Evolutionary conservation across 495 filamentous ascomycete species (phyloP).

Genomic region (Podospora appendiculata): DNA sequence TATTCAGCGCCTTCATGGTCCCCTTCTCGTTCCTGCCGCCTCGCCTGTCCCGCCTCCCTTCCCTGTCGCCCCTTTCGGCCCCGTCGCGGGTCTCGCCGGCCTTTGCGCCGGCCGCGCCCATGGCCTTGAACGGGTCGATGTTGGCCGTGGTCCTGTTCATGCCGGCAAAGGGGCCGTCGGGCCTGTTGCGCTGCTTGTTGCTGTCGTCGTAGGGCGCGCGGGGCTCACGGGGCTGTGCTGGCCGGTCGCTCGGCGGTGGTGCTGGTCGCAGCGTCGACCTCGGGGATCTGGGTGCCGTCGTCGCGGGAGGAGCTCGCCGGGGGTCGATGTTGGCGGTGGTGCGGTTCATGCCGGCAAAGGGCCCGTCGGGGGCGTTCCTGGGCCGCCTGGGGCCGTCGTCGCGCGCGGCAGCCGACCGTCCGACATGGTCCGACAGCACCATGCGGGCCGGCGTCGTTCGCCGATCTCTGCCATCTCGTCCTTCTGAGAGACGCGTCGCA

Average conservation of each 20-base stretch:
- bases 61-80: slow-evolving; percentile 34
- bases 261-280: too few species aligned
- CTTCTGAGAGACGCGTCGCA: slow-evolving; percentile 9
- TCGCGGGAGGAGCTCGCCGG: too few species aligned
- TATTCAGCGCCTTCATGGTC: slow-evolving; percentile 77
- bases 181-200: slow-evolving; percentile 4
- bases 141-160: slow-evolving; percentile 72
- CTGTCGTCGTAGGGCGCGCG: too few species aligned
- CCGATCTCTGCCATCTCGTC: slow-evolving; percentile 15
- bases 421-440: slow-evolving; percentile 6
- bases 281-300: too few species aligned
- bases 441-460: slow-evolving; percentile 35
- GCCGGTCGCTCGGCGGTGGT: too few species aligned
- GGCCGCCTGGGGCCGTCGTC: slow-evolving; percentile 22
- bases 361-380: slow-evolving; percentile 41
- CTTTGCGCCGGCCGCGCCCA: too few species aligned
- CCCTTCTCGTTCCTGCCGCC: slow-evolving; percentile 29
- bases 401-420: neutral
- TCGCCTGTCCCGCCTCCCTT: slow-evolving; percentile 17
- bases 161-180: slow-evolving; percentile 53
- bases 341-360: slow-evolving; percentile 74
- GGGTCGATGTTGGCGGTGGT: slow-evolving; percentile 51
- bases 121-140: slow-evolving; percentile 20
- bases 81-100: slow-evolving; percentile 13
- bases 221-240: too few species aligned